Evolutionary conservation across 768 basidiomycete species (phyloP), one percentile per base, ranked within the genome.

Genomic region (Pleurotus salmoneostramineus): DNA sequence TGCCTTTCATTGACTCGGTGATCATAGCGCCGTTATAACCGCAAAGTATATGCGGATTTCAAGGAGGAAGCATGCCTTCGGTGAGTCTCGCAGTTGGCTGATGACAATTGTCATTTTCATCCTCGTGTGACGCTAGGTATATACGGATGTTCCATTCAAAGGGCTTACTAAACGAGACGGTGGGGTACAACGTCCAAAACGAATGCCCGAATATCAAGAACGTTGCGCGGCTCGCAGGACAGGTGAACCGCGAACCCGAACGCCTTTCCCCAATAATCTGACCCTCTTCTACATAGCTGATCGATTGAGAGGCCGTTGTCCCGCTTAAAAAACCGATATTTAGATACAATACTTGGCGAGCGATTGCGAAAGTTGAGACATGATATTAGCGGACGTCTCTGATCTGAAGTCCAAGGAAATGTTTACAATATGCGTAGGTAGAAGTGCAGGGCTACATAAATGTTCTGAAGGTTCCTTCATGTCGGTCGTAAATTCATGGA

Each of bases 1-100:
- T n/a, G n/a, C n/a, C 3, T n/a, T 35, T 36, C 7, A 12, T 7
- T n/a, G n/a, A n/a, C n/a, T n/a, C n/a, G n/a, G n/a, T n/a, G n/a
- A n/a, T n/a, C n/a, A n/a, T n/a, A n/a, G 88, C 81, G 91, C 14
- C 85, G 79, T 70, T 80, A 83, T 63, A 93, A 93, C 68, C 80
- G 87, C 60, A 90, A 85, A 66, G 71, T 93, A 31, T 91, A 91
- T 62, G 72, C 82, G 6, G 88, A 93, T 35, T 93, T 90, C 69
- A 84, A 83, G 63, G 88, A 91, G 68, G 91, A 93, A 67, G 69
- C 81, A 0, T 93, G 91, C 66, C 72, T 85, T 56, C 80, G 85
- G 85, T 86, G 56, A 55, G 68, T 64, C n/a, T 59, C 4, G 31
- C 45, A 17, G 12, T 27, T 5, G 47, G 11, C 31, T 34, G 11